A percentile compares a stretch with the other conserved stretches of the same genome.
Evolutionary conservation across 306 rosid species (phyloP).

Genomic region (Prinsepia uniflora): DNA sequence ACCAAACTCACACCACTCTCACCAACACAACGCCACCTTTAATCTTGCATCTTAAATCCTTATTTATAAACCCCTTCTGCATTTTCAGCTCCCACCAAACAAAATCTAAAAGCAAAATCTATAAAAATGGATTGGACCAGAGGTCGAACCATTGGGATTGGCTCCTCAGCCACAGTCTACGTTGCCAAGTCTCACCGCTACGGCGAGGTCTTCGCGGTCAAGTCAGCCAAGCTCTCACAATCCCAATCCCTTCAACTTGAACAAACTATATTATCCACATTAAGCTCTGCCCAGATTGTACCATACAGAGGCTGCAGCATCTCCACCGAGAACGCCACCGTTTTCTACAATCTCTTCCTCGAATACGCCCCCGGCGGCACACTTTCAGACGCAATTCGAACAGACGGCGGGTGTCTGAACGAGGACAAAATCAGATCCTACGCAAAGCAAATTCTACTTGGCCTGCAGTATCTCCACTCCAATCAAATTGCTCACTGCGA

Average conservation of each 20-base stretch:
- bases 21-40: not conserved
- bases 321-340: conserved; percentile 52
- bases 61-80: too few relatives aligned
- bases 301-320: conserved; percentile 50
- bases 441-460: conserved; percentile 55
- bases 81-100: not conserved
- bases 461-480: conserved; percentile 56
- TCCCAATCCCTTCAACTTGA: conserved; percentile 58
- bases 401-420: conserved; percentile 42
- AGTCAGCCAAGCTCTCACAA: conserved; percentile 45
- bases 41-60: not conserved
- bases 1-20: conserved; percentile 10
- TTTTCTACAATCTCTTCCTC: conserved; percentile 57
- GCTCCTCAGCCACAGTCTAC: conserved; percentile 76
- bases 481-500: conserved; percentile 87
- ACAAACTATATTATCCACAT: conserved; percentile 43
- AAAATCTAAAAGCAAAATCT: too few relatives aligned
- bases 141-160: conserved; percentile 61
- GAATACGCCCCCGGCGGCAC: conserved; percentile 72
- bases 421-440: conserved; percentile 33
- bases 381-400: conserved; percentile 36
- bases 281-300: conserved; percentile 51
- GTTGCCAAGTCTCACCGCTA: conserved; percentile 31
- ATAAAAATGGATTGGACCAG: conserved; percentile 66
- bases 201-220: conserved; percentile 51